Evolutionary conservation across 225 moss, liverwort and hornwort genomes (phyloP).

Genomic region (Climacium dendroides): DNA sequence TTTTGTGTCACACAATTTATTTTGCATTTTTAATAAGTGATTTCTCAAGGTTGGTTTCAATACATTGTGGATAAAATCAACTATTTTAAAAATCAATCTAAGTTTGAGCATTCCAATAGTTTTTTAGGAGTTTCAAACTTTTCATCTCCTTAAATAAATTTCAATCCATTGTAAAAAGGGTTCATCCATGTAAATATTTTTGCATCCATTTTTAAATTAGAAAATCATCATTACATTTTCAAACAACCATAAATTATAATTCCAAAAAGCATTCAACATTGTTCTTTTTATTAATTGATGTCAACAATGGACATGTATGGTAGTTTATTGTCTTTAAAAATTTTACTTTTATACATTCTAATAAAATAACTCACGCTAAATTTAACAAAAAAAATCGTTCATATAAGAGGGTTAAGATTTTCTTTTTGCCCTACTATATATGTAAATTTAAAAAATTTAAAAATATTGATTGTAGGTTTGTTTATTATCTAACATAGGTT

Average conservation of each 20-base stretch:
- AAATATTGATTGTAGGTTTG: neutral
- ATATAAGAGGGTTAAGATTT: neutral
- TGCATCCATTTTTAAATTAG: too few relatives aligned
- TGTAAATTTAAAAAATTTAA: neutral
- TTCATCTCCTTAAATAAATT: too few relatives aligned
- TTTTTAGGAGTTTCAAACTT: too few relatives aligned
- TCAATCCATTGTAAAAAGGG: too few relatives aligned
- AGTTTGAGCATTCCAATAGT: too few relatives aligned
- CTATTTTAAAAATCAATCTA: neutral
- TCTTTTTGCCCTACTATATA: neutral
- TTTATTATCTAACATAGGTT: neutral
- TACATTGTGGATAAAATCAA: neutral
- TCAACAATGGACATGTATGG: too few relatives aligned
- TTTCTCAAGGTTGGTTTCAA: neutral
- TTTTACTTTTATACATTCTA: neutral
- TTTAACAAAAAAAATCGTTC: fast-evolving
- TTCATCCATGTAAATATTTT: neutral
- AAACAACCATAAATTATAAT: neutral
- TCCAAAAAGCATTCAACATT: neutral
- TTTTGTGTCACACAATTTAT: neutral
- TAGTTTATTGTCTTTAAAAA: neutral
- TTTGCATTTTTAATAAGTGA: neutral
- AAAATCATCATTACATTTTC: neutral
- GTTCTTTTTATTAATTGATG: too few relatives aligned
- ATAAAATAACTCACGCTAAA: neutral